phyloP scores from a whole-genome alignment of 352 stramenopile species.

The Phytophthora pinifolia region DNA sequence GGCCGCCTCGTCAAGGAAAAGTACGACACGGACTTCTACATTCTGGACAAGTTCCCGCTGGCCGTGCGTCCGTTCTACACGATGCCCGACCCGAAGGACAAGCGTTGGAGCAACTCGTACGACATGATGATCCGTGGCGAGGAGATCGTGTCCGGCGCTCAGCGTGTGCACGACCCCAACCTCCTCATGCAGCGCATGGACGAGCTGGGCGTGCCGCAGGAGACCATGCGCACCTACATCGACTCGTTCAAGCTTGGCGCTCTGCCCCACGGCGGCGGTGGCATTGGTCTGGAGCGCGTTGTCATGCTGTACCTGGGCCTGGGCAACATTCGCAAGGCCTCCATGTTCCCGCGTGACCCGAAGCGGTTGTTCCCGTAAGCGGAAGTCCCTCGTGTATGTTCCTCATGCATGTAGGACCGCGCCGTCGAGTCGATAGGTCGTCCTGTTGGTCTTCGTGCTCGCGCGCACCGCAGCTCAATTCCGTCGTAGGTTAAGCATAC shows the following conservation, averaged over 20 bases:
- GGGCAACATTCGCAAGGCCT: conserved; percentile 98
- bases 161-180: conserved; percentile 98
- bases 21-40: conserved; percentile 99
- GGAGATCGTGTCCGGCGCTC: conserved; percentile 99
- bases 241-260: conserved; percentile 98
- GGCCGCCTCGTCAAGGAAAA: conserved; percentile 96
- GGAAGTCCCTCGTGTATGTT: conserved; percentile 4
- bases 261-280: conserved; percentile 97
- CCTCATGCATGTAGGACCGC: conserved; percentile 16
- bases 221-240: conserved; percentile 95
- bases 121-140: conserved; percentile 99
- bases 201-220: conserved; percentile 79
- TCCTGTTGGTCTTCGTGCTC: conserved; percentile 12
- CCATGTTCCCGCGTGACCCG: conserved; percentile 99
- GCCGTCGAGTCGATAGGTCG: conserved; percentile 9
- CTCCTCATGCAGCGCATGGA: conserved; percentile 93
- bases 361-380: conserved; percentile 72
- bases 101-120: conserved; percentile 96
- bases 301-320: conserved; percentile 99
- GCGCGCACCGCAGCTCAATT: conserved; percentile 14
- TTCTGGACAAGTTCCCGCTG: conserved; percentile 99
- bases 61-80: conserved; percentile 99
- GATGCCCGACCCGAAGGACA: conserved; percentile 97
- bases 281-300: conserved; percentile 98
- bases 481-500: conserved; percentile 17